Evolutionary conservation across 1,139 yeast species (phyloP).

Genomic region (Pichia sp.): DNA sequence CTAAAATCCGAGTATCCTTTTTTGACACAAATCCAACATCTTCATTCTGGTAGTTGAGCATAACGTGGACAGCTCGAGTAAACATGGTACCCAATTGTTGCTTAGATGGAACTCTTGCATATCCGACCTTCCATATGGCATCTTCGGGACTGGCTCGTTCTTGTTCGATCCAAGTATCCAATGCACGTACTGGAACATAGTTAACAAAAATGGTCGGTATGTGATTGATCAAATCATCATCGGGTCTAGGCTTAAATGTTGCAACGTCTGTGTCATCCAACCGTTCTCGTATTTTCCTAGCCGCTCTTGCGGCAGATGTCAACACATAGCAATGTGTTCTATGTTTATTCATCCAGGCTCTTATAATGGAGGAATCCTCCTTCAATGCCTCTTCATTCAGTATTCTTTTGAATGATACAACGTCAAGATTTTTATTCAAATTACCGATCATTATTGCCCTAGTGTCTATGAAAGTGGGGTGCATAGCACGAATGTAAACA

Average conservation of each 20-base stretch:
- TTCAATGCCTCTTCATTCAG: constrained; percentile 27
- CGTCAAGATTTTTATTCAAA: constrained; percentile 34
- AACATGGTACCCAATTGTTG: constrained; percentile 20
- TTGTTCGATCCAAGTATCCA: constrained; percentile 41
- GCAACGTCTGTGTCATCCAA: constrained; percentile 29
- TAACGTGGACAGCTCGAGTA: constrained; percentile 34
- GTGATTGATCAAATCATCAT: constrained; percentile 18
- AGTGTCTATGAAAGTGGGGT: constrained; percentile 32
- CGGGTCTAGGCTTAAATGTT: constrained; percentile 23
- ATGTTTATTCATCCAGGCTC: constrained; percentile 39
- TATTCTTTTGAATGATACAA: constrained; percentile 32
- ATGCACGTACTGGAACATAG: constrained; percentile 39
- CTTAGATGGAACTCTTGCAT: constrained; percentile 30
- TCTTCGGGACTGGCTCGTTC: constrained; percentile 39
- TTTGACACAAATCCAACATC: too few relatives aligned
- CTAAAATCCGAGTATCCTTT: too few relatives aligned
- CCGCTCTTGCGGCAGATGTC: constrained; percentile 35
- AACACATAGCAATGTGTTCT: constrained; percentile 39
- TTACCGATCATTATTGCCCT: constrained; percentile 40
- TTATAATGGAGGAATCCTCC: constrained; percentile 29
- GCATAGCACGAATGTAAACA: too few relatives aligned
- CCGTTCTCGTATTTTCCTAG: constrained; percentile 29
- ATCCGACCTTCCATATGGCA: constrained; percentile 39
- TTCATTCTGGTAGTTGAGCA: constrained; percentile 30
- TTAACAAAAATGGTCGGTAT: constrained; percentile 34